Percentiles rank a stretch among this genome's conserved stretches.
These are phyloP conservation scores for Saturnispora gosingensis DNA, from an alignment of 805 yeast species.

Conservation along the genomic window DNA sequence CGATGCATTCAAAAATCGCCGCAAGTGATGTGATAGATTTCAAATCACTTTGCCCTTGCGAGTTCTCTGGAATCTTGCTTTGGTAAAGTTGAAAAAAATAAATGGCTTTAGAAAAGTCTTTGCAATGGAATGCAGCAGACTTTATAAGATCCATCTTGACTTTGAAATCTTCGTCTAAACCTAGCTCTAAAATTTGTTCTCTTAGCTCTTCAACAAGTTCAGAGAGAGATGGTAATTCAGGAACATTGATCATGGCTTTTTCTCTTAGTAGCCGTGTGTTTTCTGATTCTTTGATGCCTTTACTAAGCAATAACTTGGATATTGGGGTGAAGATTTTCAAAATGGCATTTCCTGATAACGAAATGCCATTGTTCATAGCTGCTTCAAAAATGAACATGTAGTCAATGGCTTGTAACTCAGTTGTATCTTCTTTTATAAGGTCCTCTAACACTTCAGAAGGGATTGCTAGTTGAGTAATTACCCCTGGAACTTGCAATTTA, in stretches of 20 bases:
- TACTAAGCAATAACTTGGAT: conserved; percentile 12
- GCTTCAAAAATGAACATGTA: conserved; percentile 17
- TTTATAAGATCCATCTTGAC: conserved; percentile 14
- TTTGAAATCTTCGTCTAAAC: conserved; percentile 11
- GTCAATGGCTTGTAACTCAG: conserved; percentile 15
- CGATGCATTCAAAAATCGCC: conserved; percentile 19
- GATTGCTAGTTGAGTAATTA: conserved; percentile 12
- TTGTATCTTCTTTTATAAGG: neutral
- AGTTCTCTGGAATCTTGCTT: conserved; percentile 18
- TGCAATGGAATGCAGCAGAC: conserved; percentile 20
- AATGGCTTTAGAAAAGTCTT: conserved; percentile 18
- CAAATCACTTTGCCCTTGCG: conserved; percentile 15
- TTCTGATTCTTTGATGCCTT: conserved; percentile 10
- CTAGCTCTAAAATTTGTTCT: conserved; percentile 12
- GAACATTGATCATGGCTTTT: neutral
- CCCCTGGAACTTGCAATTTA: conserved; percentile 14
- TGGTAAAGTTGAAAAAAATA: conserved; percentile 20
- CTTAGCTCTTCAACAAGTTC: conserved; percentile 13
- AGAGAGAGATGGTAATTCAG: conserved; percentile 7
- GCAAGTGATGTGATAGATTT: conserved; percentile 19
- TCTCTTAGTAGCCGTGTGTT: conserved; percentile 8
- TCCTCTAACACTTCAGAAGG: conserved; percentile 11
- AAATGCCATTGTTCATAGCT: conserved; percentile 11
- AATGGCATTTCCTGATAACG: conserved; percentile 13
- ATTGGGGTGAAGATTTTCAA: conserved; percentile 16